Conservation (phyloP, 306 rosid species). For the Mimosa bimucronata region DNA sequence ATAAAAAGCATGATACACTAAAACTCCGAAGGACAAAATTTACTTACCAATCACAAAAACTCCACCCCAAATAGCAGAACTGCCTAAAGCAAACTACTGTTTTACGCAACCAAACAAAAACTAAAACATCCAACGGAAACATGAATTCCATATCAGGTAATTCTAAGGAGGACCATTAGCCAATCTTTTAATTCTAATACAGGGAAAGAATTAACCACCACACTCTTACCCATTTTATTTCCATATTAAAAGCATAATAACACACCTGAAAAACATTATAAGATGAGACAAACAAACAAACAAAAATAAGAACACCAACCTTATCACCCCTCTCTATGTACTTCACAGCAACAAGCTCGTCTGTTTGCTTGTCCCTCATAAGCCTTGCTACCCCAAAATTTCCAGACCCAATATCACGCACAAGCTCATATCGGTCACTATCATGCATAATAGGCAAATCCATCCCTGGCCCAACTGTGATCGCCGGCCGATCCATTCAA, state of each 20-base stretch:
- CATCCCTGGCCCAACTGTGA: slow-evolving; percentile 23
- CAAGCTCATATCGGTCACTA: slow-evolving; percentile 14
- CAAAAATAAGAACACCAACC: neutral
- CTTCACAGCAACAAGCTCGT: slow-evolving; percentile 23
- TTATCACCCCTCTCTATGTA: slow-evolving; percentile 24
- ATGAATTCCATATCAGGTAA: slow-evolving; percentile 4
- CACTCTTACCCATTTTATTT: neutral
- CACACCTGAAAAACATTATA: neutral
- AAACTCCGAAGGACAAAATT: neutral
- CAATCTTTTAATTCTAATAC: neutral
- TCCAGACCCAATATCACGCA: slow-evolving; percentile 30
- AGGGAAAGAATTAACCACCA: neutral
- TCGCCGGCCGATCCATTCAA: slow-evolving; percentile 15
- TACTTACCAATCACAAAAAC: neutral
- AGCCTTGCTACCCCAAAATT: slow-evolving; percentile 26
- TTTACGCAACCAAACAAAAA: slow-evolving; percentile 33
- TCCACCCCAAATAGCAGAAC: neutral
- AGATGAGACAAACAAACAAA: neutral
- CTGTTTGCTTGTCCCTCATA: slow-evolving; percentile 25
- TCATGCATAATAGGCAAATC: slow-evolving; percentile 15
- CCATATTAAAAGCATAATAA: neutral
- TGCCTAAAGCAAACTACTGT: neutral
- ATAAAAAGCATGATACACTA: neutral
- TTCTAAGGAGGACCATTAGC: neutral
- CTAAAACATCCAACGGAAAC: slow-evolving; percentile 13